Conservation (phyloP, 2,329 filamentous ascomycete genomes). For the Nigrospora osmanthi region DNA sequence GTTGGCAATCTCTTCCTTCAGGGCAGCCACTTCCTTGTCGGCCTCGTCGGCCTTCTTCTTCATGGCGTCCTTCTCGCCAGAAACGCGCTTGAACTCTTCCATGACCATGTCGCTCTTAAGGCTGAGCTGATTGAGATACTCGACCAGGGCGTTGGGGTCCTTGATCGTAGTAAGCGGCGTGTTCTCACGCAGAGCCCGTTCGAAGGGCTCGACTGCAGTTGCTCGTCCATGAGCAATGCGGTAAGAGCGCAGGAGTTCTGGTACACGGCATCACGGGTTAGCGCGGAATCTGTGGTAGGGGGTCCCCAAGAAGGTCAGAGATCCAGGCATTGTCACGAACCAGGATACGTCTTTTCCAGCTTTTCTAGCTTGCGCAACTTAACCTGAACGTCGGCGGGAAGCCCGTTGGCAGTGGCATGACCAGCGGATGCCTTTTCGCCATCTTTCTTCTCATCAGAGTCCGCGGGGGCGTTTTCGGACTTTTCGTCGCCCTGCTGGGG, state of each 20-base stretch:
- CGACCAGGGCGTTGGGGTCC: conserved; percentile 75
- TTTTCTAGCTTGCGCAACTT: conserved; percentile 85
- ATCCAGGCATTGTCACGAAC: conserved; percentile 31
- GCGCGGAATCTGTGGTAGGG: too few species aligned
- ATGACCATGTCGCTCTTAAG: conserved; percentile 87
- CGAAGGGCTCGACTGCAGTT: conserved; percentile 85
- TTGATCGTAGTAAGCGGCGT: conserved; percentile 84
- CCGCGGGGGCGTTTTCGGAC: conserved; percentile 10
- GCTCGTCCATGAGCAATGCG: conserved; percentile 82
- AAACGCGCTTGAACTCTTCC: conserved; percentile 84
- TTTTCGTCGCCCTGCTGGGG: conserved; percentile 10
- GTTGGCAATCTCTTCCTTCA: conserved; percentile 56
- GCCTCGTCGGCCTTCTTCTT: conserved; percentile 69
- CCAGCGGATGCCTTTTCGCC: conserved; percentile 10
- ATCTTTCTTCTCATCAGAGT: conserved; percentile 1
- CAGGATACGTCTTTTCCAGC: conserved; percentile 78
- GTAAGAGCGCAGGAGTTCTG: conserved; percentile 86
- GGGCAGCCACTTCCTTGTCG: conserved; percentile 53
- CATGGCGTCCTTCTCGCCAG: conserved; percentile 69
- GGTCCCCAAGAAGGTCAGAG: too few species aligned
- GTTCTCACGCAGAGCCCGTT: conserved; percentile 82
- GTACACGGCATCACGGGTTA: neutral
- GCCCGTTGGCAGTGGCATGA: conserved; percentile 32
- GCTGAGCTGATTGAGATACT: conserved; percentile 84
- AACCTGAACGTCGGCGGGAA: conserved; percentile 66